Evolutionary conservation across 2,329 filamentous ascomycete genomes (phyloP).

Genomic region (Lachnellula subtilissima): DNA sequence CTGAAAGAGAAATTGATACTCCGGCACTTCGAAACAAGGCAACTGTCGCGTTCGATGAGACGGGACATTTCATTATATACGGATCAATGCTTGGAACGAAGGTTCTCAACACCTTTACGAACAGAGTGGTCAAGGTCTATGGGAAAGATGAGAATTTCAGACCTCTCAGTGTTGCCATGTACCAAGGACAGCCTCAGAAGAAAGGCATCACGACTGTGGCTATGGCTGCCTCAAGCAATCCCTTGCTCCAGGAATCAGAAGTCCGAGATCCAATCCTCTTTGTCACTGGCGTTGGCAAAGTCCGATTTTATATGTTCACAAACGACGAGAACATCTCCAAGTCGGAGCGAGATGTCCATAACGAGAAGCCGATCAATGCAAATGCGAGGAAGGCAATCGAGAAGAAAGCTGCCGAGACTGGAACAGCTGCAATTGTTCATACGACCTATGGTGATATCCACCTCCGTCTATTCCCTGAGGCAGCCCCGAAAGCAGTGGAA

Average conservation of each 20-base stretch:
- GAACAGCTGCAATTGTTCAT: constrained; percentile 78
- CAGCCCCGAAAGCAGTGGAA: constrained; percentile 90
- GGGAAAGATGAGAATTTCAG: constrained; percentile 86
- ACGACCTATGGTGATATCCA: constrained; percentile 93
- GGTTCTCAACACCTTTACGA: constrained; percentile 92
- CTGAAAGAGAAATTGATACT: constrained; percentile 81
- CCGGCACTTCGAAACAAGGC: constrained; percentile 61
- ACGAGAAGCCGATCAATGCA: constrained; percentile 77
- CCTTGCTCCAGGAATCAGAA: constrained; percentile 87
- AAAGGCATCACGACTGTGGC: constrained; percentile 90
- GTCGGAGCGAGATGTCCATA: constrained; percentile 83
- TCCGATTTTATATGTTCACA: constrained; percentile 97
- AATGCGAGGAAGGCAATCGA: constrained; percentile 50
- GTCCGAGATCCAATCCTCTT: constrained; percentile 84
- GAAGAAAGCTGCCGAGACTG: constrained; percentile 64
- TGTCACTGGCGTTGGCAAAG: constrained; percentile 77
- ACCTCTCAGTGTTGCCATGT: constrained; percentile 75
- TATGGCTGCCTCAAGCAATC: constrained; percentile 95
- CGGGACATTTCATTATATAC: constrained; percentile 89
- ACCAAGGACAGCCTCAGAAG: constrained; percentile 92
- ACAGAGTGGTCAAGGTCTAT: constrained; percentile 85
- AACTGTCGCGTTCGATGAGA: constrained; percentile 94
- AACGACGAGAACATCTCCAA: constrained; percentile 82
- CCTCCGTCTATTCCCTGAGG: constrained; percentile 86
- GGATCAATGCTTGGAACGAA: constrained; percentile 90